Evolutionary conservation across 352 stramenopile species (phyloP), one percentile per base, ranked within the genome.

Genomic region (Elongisporangium anandrum): DNA sequence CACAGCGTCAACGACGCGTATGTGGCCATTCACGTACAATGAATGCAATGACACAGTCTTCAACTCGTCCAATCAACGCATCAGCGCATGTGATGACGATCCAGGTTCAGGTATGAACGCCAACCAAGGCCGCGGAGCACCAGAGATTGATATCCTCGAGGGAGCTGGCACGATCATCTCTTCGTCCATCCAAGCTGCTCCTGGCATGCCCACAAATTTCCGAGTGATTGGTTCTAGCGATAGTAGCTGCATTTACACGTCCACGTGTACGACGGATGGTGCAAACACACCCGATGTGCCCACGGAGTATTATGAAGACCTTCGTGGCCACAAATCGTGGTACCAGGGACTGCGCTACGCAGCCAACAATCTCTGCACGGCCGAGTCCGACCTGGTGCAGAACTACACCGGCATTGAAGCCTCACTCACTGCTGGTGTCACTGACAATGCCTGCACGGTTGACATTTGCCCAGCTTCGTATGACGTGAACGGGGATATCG

Each of bases 1-100:
- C 66, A 83, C 90, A 41, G 73, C 73, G 0, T 94, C 79, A 0
- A 96, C 87, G 10, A 86, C 92, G 24, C 87, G 88, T 54, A 85
- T 98, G 57, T 98, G 94, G 94, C 94, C 94, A 5, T 98, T 90
- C 79, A 95, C 78, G 54, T 98, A 96, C 68, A 77, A 97, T 59
- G 74, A 70, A 23, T 98, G 94, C 63, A 88, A 98, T 66, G 55
- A 72, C 4, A 62, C 61, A 1, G 50, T 75, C 19, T 70, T 77
- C 50, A 72, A 66, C 16, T 61, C 65, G 3, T 60, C 59, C 47
- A 78, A 78, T 52, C 75, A 85, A 61, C 67, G 70, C 16, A 85
- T 85, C 60, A 95, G 72, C 24, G 92, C 82, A 5, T 98, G 94
- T 64, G 89, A 97, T 59, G 56, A 65, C n/a, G 68, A 78, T 52